Percentiles rank a stretch among this genome's conserved stretches.
Conservation (phyloP, 2,329 filamentous ascomycete genomes). For the Trichoderma brevicompactum region DNA sequence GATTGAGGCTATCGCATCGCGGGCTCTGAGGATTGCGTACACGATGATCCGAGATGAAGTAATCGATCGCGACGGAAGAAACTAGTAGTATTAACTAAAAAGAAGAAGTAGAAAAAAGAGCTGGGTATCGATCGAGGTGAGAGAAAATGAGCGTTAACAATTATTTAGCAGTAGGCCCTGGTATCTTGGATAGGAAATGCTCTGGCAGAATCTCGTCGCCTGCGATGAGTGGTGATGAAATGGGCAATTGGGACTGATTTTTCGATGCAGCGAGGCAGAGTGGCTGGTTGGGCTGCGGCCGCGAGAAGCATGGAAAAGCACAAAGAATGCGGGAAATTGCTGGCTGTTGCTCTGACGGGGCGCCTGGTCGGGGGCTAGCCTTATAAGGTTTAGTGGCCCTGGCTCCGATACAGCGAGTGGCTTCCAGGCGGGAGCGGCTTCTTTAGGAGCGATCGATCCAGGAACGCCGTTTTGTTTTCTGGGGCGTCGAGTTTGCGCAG, state of each 20-base stretch:
- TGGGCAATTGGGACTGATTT: slow-evolving; percentile 2
- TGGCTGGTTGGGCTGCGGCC: slow-evolving; percentile 22
- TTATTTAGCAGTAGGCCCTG: slow-evolving; percentile 7
- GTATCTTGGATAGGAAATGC: slow-evolving; percentile 16
- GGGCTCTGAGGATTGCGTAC: slow-evolving; percentile 30
- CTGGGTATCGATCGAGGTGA: slow-evolving; percentile 16
- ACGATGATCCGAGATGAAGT: slow-evolving; percentile 1
- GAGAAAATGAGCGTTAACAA: slow-evolving; percentile 29
- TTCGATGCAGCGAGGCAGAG: slow-evolving; percentile 24
- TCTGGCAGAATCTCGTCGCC: slow-evolving; percentile 29
- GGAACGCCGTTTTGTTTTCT: neutral
- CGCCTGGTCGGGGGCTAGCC: slow-evolving; percentile 34
- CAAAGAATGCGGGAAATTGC: slow-evolving; percentile 46
- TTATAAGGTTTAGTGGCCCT: slow-evolving; percentile 19
- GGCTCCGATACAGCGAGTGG: slow-evolving; percentile 6
- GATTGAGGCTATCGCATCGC: slow-evolving; percentile 35
- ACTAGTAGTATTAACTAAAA: neutral
- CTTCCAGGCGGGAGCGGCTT: slow-evolving; percentile 10
- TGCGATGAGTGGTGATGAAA: slow-evolving; percentile 27
- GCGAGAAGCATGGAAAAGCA: slow-evolving; percentile 8
- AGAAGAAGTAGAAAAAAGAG: neutral
- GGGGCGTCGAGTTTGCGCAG: neutral
- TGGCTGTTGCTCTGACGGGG: slow-evolving; percentile 39
- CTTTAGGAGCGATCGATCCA: neutral
- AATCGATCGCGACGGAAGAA: slow-evolving; percentile 18